Evolutionary conservation across 805 yeast species (phyloP).

Genomic region (Osmozyma mogii): DNA sequence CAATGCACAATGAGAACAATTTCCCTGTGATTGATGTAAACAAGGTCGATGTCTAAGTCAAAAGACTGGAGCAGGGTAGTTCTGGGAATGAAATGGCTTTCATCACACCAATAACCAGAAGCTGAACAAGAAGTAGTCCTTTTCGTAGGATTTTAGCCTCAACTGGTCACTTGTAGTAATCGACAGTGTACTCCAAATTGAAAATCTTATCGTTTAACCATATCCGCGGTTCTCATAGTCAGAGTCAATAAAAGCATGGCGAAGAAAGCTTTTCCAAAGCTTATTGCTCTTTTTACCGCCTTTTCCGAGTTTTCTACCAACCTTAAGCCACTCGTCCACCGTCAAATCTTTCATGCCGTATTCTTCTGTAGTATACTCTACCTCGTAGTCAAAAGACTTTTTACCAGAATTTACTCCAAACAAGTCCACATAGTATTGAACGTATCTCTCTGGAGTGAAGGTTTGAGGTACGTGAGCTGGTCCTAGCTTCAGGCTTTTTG

Average conservation of each 20-base stretch:
- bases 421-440: conserved; percentile 69
- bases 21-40: too few species aligned
- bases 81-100: too few species aligned
- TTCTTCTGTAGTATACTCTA: conserved; percentile 66
- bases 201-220: conserved; percentile 27
- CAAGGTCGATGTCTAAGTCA: too few species aligned
- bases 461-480: conserved; percentile 71
- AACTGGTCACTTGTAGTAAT: too few species aligned
- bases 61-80: too few species aligned
- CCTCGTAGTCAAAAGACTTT: conserved; percentile 45
- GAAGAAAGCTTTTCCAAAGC: conserved; percentile 50
- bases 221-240: conserved; percentile 50
- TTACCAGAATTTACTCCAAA: conserved; percentile 35
- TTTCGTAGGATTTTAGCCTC: too few species aligned
- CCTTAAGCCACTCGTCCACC: conserved; percentile 54
- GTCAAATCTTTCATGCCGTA: conserved; percentile 47
- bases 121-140: too few species aligned
- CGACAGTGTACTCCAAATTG: too few species aligned
- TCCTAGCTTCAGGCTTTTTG: conserved; percentile 47
- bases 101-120: too few species aligned
- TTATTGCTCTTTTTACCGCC: conserved; percentile 31
- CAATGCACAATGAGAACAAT: too few species aligned
- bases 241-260: conserved; percentile 55
- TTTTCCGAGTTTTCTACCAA: conserved; percentile 47
- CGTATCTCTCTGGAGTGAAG: conserved; percentile 65